Conservation (phyloP, 2,329 filamentous ascomycete species). For the Colletotrichum navitas region DNA sequence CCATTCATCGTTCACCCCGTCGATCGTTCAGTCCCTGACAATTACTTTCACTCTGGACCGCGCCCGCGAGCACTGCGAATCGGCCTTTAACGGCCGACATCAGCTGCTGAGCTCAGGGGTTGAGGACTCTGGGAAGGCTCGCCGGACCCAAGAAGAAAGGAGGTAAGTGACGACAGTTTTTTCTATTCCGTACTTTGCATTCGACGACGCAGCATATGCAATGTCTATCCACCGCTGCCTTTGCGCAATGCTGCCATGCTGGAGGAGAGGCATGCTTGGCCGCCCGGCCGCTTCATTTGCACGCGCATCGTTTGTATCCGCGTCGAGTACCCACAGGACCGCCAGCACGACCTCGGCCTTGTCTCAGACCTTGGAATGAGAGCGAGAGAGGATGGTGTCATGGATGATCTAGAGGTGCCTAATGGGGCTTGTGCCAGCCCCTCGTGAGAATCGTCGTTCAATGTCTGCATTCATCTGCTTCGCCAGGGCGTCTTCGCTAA, state of each 20-base stretch:
- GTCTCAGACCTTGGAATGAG: constrained; percentile 43
- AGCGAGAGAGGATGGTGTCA: constrained; percentile 30
- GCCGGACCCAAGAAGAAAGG: constrained; percentile 39
- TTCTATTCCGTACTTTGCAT: constrained; percentile 2
- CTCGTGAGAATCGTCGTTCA: constrained; percentile 33
- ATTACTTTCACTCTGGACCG: constrained; percentile 37
- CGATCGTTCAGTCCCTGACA: constrained; percentile 30
- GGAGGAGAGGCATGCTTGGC: constrained; percentile 17
- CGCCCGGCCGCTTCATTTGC: constrained; percentile 1
- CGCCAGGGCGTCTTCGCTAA: constrained; percentile 34
- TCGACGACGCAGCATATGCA: neutral
- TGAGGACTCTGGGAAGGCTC: constrained; percentile 45
- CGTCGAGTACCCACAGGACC: constrained; percentile 20
- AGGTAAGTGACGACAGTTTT: constrained; percentile 38
- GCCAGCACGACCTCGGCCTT: constrained; percentile 39
- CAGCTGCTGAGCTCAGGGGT: constrained; percentile 47
- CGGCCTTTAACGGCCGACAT: constrained; percentile 47
- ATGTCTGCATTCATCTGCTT: constrained; percentile 18
- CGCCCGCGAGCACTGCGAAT: constrained; percentile 38
- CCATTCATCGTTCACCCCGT: constrained; percentile 38
- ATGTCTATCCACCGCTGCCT: neutral
- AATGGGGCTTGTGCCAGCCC: constrained; percentile 27
- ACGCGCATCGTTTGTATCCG: constrained; percentile 24
- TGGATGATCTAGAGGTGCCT: constrained; percentile 26
- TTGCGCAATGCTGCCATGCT: constrained; percentile 23